Evolutionary conservation across 192 early-diverging fungal genomes (phyloP).

Genomic region (Gamsiella multidivaricata): DNA sequence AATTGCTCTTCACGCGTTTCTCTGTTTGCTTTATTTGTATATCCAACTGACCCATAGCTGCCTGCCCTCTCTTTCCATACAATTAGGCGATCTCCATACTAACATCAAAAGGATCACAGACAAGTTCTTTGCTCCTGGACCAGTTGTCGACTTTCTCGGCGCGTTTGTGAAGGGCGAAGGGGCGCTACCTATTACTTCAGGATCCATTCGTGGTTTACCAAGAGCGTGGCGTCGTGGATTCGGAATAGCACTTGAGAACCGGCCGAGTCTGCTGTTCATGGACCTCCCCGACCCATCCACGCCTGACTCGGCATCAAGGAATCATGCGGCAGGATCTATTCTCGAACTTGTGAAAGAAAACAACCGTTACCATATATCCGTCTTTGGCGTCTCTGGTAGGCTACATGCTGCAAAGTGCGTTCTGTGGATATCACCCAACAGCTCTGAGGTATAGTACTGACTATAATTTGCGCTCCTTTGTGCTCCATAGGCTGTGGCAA

Average conservation of each 20-base stretch:
- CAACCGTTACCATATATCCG: conserved; percentile 2
- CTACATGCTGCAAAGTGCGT: neutral
- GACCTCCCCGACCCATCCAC: conserved; percentile 7
- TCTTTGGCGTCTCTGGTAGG: conserved; percentile 17
- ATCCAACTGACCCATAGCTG: neutral
- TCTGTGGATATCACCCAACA: neutral
- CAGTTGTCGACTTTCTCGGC: conserved; percentile 2
- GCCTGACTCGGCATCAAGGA: conserved; percentile 9
- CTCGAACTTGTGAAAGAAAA: conserved; percentile 6
- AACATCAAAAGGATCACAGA: conserved; percentile 11
- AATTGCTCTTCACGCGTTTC: neutral
- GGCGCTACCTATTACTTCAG: neutral
- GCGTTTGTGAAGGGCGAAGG: conserved; percentile 14
- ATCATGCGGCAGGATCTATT: conserved; percentile 8
- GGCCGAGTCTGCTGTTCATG: conserved; percentile 9
- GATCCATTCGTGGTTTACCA: conserved; percentile 1
- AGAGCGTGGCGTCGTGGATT: conserved; percentile 5
- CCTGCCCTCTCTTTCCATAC: neutral
- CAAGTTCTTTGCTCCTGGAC: conserved; percentile 4
- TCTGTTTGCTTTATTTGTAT: neutral
- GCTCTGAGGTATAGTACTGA: neutral
- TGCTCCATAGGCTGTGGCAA: conserved; percentile 17
- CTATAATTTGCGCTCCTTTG: conserved; percentile 10
- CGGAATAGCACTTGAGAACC: conserved; percentile 7
- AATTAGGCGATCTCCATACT: conserved; percentile 8